These are phyloP conservation scores for Thozetella sp. DNA, from an alignment of 495 filamentous ascomycete species.

Conservation along the genomic window DNA sequence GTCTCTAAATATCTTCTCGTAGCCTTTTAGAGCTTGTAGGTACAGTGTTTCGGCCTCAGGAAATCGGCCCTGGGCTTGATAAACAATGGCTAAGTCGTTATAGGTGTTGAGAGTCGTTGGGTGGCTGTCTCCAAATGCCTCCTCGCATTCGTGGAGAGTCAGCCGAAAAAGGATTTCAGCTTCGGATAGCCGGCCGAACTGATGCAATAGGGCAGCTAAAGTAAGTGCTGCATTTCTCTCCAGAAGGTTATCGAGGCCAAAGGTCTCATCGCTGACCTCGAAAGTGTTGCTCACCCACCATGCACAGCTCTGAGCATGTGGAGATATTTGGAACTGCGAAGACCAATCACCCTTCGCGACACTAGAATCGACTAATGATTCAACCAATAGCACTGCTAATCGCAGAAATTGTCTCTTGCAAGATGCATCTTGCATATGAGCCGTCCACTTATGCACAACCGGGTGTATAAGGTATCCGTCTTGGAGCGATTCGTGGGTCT, in stretches of 20 bases:
- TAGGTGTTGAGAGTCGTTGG: constrained; percentile 26
- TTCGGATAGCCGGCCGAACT: constrained; percentile 17
- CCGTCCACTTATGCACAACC: constrained; percentile 33
- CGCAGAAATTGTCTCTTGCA: constrained; percentile 11
- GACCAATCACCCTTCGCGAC: constrained; percentile 13
- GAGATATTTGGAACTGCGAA: constrained; percentile 23
- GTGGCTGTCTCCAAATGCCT: constrained; percentile 26
- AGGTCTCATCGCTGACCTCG: constrained; percentile 6
- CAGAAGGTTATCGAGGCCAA: constrained; percentile 18
- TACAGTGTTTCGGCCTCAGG: constrained; percentile 28
- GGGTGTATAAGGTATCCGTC: constrained; percentile 28
- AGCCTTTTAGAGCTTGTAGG: constrained; percentile 20
- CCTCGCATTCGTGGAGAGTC: constrained; percentile 25
- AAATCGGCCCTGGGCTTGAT: constrained; percentile 22
- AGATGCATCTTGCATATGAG: constrained; percentile 15
- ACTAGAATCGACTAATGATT: constrained; percentile 13
- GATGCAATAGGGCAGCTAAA: constrained; percentile 18
- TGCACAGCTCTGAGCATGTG: constrained; percentile 20
- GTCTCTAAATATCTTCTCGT: constrained; percentile 27
- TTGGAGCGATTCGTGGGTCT: constrained; percentile 17
- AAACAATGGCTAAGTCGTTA: constrained; percentile 25
- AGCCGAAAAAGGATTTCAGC: constrained; percentile 29
- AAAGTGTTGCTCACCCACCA: constrained; percentile 3
- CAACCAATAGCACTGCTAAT: constrained; percentile 22
- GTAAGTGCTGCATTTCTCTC: constrained; percentile 25